Evolutionary conservation across 2,329 filamentous ascomycete species (phyloP).

Genomic region (Aureobasidium sp.): DNA sequence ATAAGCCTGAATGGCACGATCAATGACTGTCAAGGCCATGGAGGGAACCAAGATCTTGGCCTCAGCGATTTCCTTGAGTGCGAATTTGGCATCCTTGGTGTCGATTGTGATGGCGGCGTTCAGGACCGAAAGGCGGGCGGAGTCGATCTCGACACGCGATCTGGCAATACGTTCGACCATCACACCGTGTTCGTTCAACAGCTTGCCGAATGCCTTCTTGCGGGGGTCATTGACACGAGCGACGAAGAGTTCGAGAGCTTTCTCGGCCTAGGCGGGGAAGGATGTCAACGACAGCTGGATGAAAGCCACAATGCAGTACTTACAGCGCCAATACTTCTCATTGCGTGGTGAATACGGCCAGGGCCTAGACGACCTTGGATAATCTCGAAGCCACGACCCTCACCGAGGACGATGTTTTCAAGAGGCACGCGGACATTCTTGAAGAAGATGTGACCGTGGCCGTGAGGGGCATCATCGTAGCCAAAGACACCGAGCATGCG

Average conservation of each 20-base stretch:
- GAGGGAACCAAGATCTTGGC: conserved; percentile 88
- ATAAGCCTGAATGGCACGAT: conserved; percentile 88
- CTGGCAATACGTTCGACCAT: conserved; percentile 93
- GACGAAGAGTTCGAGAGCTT: conserved; percentile 89
- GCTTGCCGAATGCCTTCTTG: conserved; percentile 88
- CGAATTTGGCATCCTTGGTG: conserved; percentile 76
- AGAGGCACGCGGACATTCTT: conserved; percentile 81
- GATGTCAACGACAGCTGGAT: neutral
- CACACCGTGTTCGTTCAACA: conserved; percentile 80
- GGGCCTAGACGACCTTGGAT: conserved; percentile 95
- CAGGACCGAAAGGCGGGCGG: conserved; percentile 79
- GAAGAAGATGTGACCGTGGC: conserved; percentile 89
- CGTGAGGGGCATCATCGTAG: conserved; percentile 96
- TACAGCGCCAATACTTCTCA: conserved; percentile 84
- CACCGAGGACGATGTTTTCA: conserved; percentile 79
- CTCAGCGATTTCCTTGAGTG: conserved; percentile 87
- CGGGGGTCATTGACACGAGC: conserved; percentile 85
- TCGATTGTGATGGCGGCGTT: conserved; percentile 97
- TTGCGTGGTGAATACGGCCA: conserved; percentile 94
- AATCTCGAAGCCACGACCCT: conserved; percentile 93
- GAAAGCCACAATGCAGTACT: conserved; percentile 21
- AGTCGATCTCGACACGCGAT: conserved; percentile 88
- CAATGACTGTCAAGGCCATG: conserved; percentile 78
- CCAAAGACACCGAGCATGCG: conserved; percentile 92
- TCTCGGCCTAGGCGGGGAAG: conserved; percentile 56